Evolutionary conservation across 1,284 basidiomycete genomes (phyloP), one percentile per base, ranked within the genome.

Genomic region (Ustilago tritici): DNA sequence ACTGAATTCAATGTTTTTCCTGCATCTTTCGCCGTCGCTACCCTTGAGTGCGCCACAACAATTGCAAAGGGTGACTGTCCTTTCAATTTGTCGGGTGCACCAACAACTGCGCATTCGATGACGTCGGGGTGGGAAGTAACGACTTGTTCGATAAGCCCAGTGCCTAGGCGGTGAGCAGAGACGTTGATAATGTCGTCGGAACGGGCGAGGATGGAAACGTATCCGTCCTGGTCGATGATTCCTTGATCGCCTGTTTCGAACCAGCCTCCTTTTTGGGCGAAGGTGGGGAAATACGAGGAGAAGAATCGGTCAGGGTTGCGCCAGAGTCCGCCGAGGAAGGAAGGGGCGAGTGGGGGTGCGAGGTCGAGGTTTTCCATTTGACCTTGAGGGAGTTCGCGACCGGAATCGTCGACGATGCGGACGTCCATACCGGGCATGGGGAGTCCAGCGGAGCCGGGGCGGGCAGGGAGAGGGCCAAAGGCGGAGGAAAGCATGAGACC

Each of bases 161-260:
- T 83, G 31, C 79, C 76, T 15, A 85, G 71, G 7, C 84, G 76
- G 36, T 85, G 84, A 5, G 80, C 84, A 8, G 81, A 74, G 49
- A 84, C 82, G 34, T 84, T 81, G 70, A 78, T 79, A 40, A 82
- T 71, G 62, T 84, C 83, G 69, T 84, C 83, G 9, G 70, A 67
- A 12, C 83, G 68, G 0, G 80, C 77, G 14, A 83, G 65, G 65
- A 84, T 80, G 19, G 76, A 80, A 14, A 83, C 62, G 68, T 84
- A 85, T n/a, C 84, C 83, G 23, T 85, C 75, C 1, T 69, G 62
- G 56, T 84, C 82, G 34, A 80, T 73, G 38, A 79, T 59, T 28
- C 79, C 84, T 35, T 80, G 76, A 54, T 85, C 84, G 14, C 84
- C 84, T 15, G 83, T 85, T 41, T 83, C 83, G 62, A 84, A 85